Evolutionary conservation across 768 basidiomycete genomes (phyloP).

Genomic region (Macrolepiota albuminosa): DNA sequence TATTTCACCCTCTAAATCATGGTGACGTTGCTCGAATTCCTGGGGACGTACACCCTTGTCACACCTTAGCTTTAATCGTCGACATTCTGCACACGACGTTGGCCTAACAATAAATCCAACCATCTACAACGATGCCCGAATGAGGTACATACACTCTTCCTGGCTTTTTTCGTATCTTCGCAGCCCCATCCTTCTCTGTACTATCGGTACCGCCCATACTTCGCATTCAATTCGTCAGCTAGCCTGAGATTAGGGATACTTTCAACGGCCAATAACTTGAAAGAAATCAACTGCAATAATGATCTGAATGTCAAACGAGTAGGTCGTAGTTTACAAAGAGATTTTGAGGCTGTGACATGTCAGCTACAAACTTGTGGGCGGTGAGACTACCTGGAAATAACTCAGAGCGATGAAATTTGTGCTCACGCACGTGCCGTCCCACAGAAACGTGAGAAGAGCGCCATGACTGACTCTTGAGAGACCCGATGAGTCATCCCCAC

Average conservation of each 20-base stretch:
- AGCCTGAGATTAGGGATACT: not conserved
- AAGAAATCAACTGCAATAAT: not conserved
- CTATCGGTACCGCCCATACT: not conserved
- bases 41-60: conserved; percentile 48
- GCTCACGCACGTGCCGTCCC: not conserved
- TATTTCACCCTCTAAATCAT: conserved; percentile 18
- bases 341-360: not conserved
- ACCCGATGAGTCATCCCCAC: too few relatives aligned
- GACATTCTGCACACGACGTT: conserved; percentile 48
- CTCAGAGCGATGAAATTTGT: not conserved
- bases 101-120: conserved; percentile 25
- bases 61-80: conserved; percentile 60
- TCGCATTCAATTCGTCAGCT: conserved; percentile 5
- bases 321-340: not conserved
- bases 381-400: not conserved
- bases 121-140: not conserved
- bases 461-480: too few relatives aligned
- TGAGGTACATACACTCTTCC: conserved; percentile 35
- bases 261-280: not conserved
- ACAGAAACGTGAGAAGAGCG: not conserved
- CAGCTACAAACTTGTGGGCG: not conserved
- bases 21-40: not conserved
- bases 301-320: not conserved
- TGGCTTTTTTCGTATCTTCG: conserved; percentile 35
- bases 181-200: conserved; percentile 12